Percentiles rank a stretch among this genome's conserved stretches.
Conservation (phyloP, 805 yeast genomes). For the Torulaspora quercuum region DNA sequence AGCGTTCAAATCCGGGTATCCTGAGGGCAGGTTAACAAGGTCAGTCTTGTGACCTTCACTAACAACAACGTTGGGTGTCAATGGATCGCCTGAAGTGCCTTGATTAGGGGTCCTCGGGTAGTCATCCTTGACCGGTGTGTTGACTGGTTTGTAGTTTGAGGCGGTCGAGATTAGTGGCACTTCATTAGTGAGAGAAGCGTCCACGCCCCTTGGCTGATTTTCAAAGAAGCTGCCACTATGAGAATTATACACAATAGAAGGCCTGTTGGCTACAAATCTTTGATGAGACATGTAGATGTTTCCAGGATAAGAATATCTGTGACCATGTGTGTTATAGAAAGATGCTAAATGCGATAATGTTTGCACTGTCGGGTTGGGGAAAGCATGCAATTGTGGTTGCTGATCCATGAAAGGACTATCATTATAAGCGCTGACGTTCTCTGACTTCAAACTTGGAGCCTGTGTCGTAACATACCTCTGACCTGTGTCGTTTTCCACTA, state of each 20-base stretch:
- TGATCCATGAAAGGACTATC: not conserved
- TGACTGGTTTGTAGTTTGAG: slow-evolving; percentile 2
- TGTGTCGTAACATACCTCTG: slow-evolving; percentile 2
- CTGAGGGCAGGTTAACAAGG: not conserved
- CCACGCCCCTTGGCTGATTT: not conserved
- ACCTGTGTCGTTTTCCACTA: slow-evolving; percentile 1
- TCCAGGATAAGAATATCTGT: slow-evolving; percentile 27
- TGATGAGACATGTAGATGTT: slow-evolving; percentile 12
- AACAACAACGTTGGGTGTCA: not conserved
- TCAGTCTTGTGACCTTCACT: slow-evolving; percentile 2
- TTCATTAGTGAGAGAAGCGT: slow-evolving; percentile 2
- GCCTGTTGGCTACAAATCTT: slow-evolving; percentile 1
- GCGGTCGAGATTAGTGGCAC: not conserved
- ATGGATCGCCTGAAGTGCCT: not conserved
- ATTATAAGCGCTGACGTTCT: not conserved
- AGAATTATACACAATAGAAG: not conserved
- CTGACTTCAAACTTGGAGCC: too few species aligned
- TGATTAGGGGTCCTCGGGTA: not conserved
- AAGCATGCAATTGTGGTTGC: slow-evolving; percentile 3
- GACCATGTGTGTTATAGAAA: slow-evolving; percentile 29
- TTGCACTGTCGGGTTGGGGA: slow-evolving; percentile 23
- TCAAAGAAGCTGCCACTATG: slow-evolving; percentile 2
- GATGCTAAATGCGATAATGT: slow-evolving; percentile 28
- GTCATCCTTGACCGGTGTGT: not conserved
- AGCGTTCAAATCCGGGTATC: not conserved